Evolutionary conservation across 768 basidiomycete species (phyloP).

Genomic region (Kwoniella pini): DNA sequence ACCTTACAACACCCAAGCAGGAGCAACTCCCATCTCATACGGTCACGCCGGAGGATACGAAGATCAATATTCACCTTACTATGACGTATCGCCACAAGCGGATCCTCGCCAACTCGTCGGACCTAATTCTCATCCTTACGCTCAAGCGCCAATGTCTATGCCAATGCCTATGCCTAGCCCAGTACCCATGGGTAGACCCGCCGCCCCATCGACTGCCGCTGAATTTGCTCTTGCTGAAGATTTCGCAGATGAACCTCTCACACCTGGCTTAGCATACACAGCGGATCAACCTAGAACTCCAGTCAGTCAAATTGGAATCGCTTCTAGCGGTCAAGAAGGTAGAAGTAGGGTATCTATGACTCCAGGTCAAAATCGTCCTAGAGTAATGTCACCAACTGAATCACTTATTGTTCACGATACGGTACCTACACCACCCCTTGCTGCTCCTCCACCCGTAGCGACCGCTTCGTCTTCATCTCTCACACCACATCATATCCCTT

Average conservation of each 20-base stretch:
- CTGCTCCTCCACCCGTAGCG: constrained; percentile 5
- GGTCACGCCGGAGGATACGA: constrained; percentile 9
- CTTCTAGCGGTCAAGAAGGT: not conserved
- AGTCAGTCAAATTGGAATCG: constrained; percentile 1
- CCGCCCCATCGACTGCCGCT: constrained; percentile 25
- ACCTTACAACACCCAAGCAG: constrained; percentile 38
- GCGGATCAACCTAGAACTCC: constrained; percentile 20
- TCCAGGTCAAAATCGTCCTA: constrained; percentile 5
- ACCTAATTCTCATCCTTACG: constrained; percentile 12
- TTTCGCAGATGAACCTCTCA: constrained; percentile 39
- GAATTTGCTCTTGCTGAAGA: constrained; percentile 38
- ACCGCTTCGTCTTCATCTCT: constrained; percentile 2
- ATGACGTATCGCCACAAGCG: constrained; percentile 7
- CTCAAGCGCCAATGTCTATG: not conserved
- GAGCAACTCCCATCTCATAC: constrained; percentile 33
- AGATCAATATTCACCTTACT: constrained; percentile 18
- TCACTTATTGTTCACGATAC: constrained; percentile 6
- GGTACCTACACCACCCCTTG: constrained; percentile 8
- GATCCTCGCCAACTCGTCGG: constrained; percentile 35
- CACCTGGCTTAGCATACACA: constrained; percentile 18
- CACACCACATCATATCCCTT: constrained; percentile 15
- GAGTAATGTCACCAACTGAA: constrained; percentile 8
- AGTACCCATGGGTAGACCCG: constrained; percentile 40
- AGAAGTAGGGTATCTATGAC: constrained; percentile 22
- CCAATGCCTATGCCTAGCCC: constrained; percentile 24